Evolutionary conservation across 257 asterid species (phyloP).

Genomic region (Fraxinus americana): DNA sequence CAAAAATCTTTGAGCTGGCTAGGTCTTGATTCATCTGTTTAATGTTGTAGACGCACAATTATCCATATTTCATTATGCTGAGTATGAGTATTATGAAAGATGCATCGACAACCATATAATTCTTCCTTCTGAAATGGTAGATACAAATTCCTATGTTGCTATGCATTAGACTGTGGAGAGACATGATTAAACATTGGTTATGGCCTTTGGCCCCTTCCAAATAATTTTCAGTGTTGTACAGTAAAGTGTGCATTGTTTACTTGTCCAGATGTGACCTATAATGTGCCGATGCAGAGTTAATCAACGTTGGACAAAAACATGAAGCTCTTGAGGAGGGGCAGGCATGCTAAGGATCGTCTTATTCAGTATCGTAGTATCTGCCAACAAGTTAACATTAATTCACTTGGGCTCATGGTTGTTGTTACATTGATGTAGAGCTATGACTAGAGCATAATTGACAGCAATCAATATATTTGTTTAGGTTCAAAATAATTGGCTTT

Average conservation of each 20-base stretch:
- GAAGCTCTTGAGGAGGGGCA: constrained; percentile 96
- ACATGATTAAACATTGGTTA: too few species aligned
- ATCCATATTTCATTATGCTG: not conserved
- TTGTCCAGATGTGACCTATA: not conserved
- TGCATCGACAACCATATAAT: not conserved
- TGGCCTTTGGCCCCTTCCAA: too few species aligned
- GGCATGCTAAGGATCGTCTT: constrained; percentile 95
- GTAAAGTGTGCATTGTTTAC: too few species aligned
- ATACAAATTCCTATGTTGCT: not conserved
- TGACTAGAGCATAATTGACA: too few species aligned
- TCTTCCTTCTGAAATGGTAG: not conserved
- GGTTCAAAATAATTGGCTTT: too few species aligned
- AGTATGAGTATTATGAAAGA: not conserved
- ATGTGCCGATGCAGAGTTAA: constrained; percentile 66
- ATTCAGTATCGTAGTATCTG: constrained; percentile 92
- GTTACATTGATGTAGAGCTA: too few species aligned
- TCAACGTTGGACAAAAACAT: constrained; percentile 89
- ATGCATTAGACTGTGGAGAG: not conserved
- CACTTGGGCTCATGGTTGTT: too few species aligned
- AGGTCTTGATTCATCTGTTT: not conserved
- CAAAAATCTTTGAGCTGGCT: not conserved
- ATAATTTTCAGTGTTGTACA: too few species aligned
- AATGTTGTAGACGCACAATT: not conserved
- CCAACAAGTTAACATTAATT: constrained; percentile 86
- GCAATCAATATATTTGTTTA: too few species aligned